Evolutionary conservation across 2,329 filamentous ascomycete genomes (phyloP).

Genomic region (Sclerotinia glacialis): DNA sequence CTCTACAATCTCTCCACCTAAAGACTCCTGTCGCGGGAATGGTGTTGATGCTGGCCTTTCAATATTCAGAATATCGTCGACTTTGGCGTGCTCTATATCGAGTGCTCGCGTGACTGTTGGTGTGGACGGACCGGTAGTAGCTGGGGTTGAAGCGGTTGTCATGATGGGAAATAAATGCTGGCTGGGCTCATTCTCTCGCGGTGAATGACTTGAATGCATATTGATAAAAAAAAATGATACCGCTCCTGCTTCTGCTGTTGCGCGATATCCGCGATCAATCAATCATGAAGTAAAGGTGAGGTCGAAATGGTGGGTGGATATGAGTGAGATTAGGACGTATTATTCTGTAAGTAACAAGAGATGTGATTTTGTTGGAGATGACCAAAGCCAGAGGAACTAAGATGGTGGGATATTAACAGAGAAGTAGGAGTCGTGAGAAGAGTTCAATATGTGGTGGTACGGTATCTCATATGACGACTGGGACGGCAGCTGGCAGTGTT

Average conservation of each 20-base stretch:
- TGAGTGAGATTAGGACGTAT: background rate
- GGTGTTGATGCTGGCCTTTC: slow-evolving; percentile 38
- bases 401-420: background rate
- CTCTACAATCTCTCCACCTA: slow-evolving; percentile 34
- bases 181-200: slow-evolving; percentile 29
- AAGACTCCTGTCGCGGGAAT: slow-evolving; percentile 37
- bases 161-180: slow-evolving; percentile 32
- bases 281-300: slow-evolving; percentile 9
- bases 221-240: too few relatives aligned
- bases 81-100: slow-evolving; percentile 32
- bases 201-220: slow-evolving; percentile 11
- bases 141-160: slow-evolving; percentile 38
- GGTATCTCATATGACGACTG: slow-evolving; percentile 16
- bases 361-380: background rate
- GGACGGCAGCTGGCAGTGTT: slow-evolving; percentile 1
- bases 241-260: slow-evolving; percentile 11
- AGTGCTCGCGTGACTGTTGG: slow-evolving; percentile 34
- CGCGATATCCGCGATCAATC: slow-evolving; percentile 4
- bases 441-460: slow-evolving; percentile 13
- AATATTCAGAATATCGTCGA: slow-evolving; percentile 35
- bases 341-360: background rate
- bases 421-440: background rate
- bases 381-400: background rate
- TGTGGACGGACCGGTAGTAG: slow-evolving; percentile 38
- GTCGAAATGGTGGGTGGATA: background rate